phyloP scores from a whole-genome alignment of 306 rosid genomes.

The Ochetophila trinervis region DNA sequence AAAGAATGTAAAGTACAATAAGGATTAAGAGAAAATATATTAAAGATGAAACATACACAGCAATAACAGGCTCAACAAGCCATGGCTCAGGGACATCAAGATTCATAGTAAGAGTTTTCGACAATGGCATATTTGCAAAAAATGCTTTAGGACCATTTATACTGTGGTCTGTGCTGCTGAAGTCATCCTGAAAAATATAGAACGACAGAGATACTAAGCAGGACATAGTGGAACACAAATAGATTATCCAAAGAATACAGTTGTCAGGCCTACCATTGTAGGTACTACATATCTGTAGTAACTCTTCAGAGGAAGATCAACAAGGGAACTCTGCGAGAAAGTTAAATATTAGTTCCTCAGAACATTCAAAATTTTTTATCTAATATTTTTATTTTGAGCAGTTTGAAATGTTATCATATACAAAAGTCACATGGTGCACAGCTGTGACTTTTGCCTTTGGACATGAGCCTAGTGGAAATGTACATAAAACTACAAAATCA shows the following conservation, averaged over 20 bases:
- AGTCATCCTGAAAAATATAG: constrained; percentile 79
- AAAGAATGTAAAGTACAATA: constrained; percentile 14
- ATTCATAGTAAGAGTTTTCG: constrained; percentile 96
- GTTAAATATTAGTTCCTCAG: constrained; percentile 14
- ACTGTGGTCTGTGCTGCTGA: constrained; percentile 62
- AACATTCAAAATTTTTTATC: neutral
- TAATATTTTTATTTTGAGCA: no score
- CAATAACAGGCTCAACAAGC: constrained; percentile 93
- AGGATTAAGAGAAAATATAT: constrained; percentile 5
- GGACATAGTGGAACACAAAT: neutral
- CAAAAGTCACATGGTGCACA: no score
- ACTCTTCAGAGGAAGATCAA: constrained; percentile 94
- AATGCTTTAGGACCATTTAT: constrained; percentile 95
- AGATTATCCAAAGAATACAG: constrained; percentile 6
- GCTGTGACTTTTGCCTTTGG: no score
- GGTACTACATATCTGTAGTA: constrained; percentile 97
- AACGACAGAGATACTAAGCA: constrained; percentile 26
- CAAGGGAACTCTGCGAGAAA: constrained; percentile 90
- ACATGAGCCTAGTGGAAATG: no score
- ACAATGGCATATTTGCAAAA: constrained; percentile 94
- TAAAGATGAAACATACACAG: constrained; percentile 61
- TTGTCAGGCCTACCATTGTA: constrained; percentile 54
- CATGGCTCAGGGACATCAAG: constrained; percentile 99
- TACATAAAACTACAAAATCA: no score
- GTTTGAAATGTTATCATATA: no score